phyloP scores from a whole-genome alignment of 2,329 filamentous ascomycete genomes.

The Botrytis byssoidea region DNA sequence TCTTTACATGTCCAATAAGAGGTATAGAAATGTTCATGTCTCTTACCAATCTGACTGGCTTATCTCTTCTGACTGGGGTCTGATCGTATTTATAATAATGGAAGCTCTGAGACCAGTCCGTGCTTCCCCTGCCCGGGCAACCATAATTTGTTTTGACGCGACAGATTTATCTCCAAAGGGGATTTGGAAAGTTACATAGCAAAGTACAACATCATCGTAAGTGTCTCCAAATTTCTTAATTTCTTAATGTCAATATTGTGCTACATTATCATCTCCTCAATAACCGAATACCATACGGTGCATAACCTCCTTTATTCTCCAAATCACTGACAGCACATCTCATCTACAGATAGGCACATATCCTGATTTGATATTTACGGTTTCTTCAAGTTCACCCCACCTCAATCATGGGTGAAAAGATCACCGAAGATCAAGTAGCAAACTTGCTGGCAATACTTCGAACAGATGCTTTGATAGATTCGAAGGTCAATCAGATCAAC shows the following conservation, averaged over 20 bases:
- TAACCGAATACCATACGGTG: neutral
- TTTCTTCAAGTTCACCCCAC: constrained; percentile 19
- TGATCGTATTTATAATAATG: constrained; percentile 13
- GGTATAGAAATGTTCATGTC: neutral
- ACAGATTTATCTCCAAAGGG: constrained; percentile 15
- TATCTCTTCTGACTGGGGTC: neutral
- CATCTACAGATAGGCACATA: constrained; percentile 26
- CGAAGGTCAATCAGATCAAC: constrained; percentile 69
- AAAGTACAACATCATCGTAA: constrained; percentile 15
- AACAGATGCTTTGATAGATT: constrained; percentile 65
- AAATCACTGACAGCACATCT: constrained; percentile 25
- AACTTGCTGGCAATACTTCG: constrained; percentile 53
- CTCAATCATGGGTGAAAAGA: constrained; percentile 52
- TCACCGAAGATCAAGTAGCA: constrained; percentile 58
- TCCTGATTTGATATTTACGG: constrained; percentile 19
- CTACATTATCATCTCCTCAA: neutral
- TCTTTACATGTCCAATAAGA: neutral
- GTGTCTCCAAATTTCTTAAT: constrained; percentile 14
- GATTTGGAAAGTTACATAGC: constrained; percentile 7
- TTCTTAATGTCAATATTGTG: constrained; percentile 2
- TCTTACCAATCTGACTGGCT: constrained; percentile 1
- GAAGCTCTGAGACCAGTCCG: constrained; percentile 8
- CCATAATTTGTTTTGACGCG: constrained; percentile 22
- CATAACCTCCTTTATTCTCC: constrained; percentile 9
- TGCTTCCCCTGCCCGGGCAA: constrained; percentile 14